phyloP scores from a whole-genome alignment of 2,329 filamentous ascomycete species.

The Fusarium torulosum region DNA sequence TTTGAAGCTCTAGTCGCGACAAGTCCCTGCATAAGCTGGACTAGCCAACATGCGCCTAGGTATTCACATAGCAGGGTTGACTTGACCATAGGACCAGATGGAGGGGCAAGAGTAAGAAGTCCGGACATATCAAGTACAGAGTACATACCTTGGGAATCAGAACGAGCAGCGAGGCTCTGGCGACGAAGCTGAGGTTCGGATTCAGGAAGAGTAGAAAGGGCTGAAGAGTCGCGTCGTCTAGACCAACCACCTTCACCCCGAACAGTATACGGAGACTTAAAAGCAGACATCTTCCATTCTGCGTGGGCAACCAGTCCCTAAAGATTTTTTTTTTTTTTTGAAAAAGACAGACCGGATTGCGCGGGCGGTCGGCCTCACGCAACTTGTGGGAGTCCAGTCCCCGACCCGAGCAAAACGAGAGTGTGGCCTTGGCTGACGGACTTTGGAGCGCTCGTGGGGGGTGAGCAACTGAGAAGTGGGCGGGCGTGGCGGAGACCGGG shows the following conservation, averaged over 20 bases:
- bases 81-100: slow-evolving; percentile 6
- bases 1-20: slow-evolving; percentile 17
- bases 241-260: slow-evolving; percentile 48
- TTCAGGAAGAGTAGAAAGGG: slow-evolving; percentile 42
- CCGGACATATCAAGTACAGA: neutral
- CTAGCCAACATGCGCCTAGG: slow-evolving; percentile 24
- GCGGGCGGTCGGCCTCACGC: slow-evolving; percentile 47
- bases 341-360: slow-evolving; percentile 36
- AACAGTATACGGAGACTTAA: slow-evolving; percentile 46
- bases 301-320: slow-evolving; percentile 43
- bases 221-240: slow-evolving; percentile 45
- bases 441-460: slow-evolving; percentile 35
- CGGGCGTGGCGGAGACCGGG: slow-evolving; percentile 37
- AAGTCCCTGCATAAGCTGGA: slow-evolving; percentile 31
- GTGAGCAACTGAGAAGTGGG: slow-evolving; percentile 31
- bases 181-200: slow-evolving; percentile 40
- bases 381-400: slow-evolving; percentile 39
- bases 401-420: slow-evolving; percentile 42
- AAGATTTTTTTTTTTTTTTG: slow-evolving; percentile 31
- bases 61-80: slow-evolving; percentile 19
- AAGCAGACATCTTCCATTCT: slow-evolving; percentile 56
- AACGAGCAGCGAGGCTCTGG: slow-evolving; percentile 45
- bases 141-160: slow-evolving; percentile 51
- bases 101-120: slow-evolving; percentile 15
- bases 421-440: slow-evolving; percentile 40